Evolutionary conservation across 2,329 filamentous ascomycete genomes (phyloP), one percentile per base, ranked within the genome.

Genomic region (Rosellinia necatrix): DNA sequence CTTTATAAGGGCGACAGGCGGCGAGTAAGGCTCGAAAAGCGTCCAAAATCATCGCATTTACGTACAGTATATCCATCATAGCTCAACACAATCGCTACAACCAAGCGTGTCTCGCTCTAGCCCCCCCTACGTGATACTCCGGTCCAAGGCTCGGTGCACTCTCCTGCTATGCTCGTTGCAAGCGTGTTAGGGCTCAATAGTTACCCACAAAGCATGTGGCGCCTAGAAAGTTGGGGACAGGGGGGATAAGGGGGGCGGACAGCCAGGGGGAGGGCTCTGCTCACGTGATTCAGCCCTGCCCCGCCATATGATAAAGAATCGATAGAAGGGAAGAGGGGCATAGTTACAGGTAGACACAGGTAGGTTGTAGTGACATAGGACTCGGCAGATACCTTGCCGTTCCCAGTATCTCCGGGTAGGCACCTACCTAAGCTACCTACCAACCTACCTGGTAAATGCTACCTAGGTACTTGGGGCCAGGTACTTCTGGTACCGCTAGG

Each of bases 241-340:
- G n/a, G n/a, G n/a, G n/a, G n/a, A n/a, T n/a, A n/a, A n/a, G n/a
- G n/a, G 54, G 54, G 49, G 54, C 32, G 10, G 22, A 40, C 29
- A 12, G 25, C 19, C 13, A 44, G 8, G 13, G 30, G 10, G 7
- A 29, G 22, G 40, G 15, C 34, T 15, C n/a, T 37, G 6, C 29
- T 61, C 58, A 61, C 58, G 55, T 61, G 58, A 61, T 44, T 61
- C 58, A 61, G 58, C 58, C 58, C 58, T 61, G 55, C 47, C 35
- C 54, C 40, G 44, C 32, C 17, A 22, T 44, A 24, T 5, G 43
- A 48, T 49, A 49, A 37, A 24, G 29, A 24, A 35, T 27, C 43
- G 43, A 57, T 56, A 53, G 41, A 43, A 24, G 15, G 5, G 17
- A 40, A 19, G 32, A 44, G 52, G 52, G 44, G 32, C 47, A n/a